Base-by-base conservation (phyloP, 305 asterid species). In the Ruellia speciosa region DNA sequence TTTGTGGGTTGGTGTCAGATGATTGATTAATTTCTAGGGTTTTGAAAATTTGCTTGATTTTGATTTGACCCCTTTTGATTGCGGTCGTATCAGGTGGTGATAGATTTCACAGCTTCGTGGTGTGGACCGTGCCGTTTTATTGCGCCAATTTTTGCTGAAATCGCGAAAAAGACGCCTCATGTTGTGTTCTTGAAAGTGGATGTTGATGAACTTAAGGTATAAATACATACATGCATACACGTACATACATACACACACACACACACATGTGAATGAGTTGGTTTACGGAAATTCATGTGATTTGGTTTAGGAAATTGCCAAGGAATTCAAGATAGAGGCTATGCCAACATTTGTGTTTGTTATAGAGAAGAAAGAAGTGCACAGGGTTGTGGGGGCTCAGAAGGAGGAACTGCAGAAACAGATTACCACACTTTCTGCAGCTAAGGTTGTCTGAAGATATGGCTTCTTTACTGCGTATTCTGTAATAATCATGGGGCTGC, bases 81-180 rank as follows among this genome's bases (percentile, higher is more conserved):
- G 15, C 15, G 18, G 0, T 47, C 5, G 15, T 11, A 47, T 62
- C 64, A 84, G 96, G 90, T 87, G 65, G 94, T 87, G 64, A 62
- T 87, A 15, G 90, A 87, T 68, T 87, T 87, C 74, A 80, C 85
- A 3, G 94, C 94, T 20, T 74, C 88, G 3, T 87, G 96, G 96
- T 84, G 96, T 9, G 82, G 83, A 0, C 94, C 97, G 1, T 89
- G 97, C 81, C 95, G 95, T 40, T 64, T 89, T 46, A 86, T 89
- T 50, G 64, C 84, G 51, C 92, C 94, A 46, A 15, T 82, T 24
- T 67, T 89, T 46, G 92, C 84, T 3, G 97, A 89, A 15, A 16
- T 80, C 13, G 95, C 97, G 45, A 89, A 80, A 73, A 80, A 76
- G 72, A 11, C 31, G 0, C 41, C 89, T 24, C 52, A 81, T 48